Evolutionary conservation across 257 asterid genomes (phyloP).

Genomic region (Forsythia viridissima): DNA sequence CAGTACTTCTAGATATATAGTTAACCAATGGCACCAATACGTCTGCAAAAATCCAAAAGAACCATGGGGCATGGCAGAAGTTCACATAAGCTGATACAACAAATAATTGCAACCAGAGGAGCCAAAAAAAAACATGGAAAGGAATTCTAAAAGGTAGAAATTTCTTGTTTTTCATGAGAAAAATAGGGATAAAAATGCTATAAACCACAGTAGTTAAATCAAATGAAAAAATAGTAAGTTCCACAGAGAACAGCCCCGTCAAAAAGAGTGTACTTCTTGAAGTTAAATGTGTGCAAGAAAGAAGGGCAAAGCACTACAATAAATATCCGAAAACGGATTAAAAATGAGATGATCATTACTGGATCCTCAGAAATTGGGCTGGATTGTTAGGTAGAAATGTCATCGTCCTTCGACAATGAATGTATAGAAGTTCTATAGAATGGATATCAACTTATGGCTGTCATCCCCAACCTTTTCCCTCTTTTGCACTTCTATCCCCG

Average conservation of each 20-base stretch:
- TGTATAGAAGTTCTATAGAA: too few relatives aligned
- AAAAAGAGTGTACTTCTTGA: background rate
- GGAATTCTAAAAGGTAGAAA: background rate
- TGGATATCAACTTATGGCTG: too few relatives aligned
- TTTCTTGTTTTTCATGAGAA: background rate
- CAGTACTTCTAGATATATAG: constrained; percentile 88
- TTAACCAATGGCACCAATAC: constrained; percentile 94
- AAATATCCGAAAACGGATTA: too few relatives aligned
- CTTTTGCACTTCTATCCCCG: too few relatives aligned
- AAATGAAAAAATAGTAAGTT: too few relatives aligned
- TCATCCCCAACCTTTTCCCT: too few relatives aligned
- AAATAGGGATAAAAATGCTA: too few relatives aligned
- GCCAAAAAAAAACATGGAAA: background rate
- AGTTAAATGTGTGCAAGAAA: background rate
- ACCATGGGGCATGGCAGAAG: constrained; percentile 16
- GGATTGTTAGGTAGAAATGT: too few relatives aligned
- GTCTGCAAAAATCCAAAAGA: constrained; percentile 49
- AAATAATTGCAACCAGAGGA: background rate
- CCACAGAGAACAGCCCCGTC: background rate
- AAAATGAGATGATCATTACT: too few relatives aligned
- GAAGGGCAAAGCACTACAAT: too few relatives aligned
- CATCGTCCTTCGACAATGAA: too few relatives aligned
- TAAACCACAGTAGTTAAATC: too few relatives aligned
- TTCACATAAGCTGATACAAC: constrained; percentile 7
- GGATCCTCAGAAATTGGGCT: background rate